These are phyloP conservation scores for Takakia lepidozioides DNA, from an alignment of 225 moss, liverwort and hornwort genomes.

Conservation along the genomic window DNA sequence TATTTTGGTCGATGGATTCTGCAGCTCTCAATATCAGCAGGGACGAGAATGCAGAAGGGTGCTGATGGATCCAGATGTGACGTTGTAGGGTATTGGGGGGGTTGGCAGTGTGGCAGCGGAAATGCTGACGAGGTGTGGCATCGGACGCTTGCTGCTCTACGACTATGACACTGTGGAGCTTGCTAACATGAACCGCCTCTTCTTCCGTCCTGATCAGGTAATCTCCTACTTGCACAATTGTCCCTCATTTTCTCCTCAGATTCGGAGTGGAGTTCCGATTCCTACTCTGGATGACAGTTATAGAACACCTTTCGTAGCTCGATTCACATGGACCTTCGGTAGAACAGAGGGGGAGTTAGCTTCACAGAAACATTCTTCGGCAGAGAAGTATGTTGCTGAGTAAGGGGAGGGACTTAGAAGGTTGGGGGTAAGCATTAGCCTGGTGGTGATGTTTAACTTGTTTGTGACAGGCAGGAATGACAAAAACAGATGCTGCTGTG, in stretches of 20 bases:
- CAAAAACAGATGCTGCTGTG: constrained; percentile 96
- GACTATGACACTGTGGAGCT: constrained; percentile 99
- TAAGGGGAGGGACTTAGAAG: too few species aligned
- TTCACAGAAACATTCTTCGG: too few species aligned
- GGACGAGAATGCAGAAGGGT: neutral
- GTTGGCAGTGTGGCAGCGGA: constrained; percentile 99
- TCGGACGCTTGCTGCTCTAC: constrained; percentile 89
- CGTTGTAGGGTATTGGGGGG: constrained; percentile 81
- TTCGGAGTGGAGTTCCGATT: too few species aligned
- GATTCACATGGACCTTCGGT: too few species aligned
- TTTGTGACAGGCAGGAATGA: constrained; percentile 77
- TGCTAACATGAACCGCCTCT: constrained; percentile 98
- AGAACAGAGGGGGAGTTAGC: too few species aligned
- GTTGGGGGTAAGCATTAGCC: too few species aligned
- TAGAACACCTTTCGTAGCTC: too few species aligned
- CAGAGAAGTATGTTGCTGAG: too few species aligned
- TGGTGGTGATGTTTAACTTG: too few species aligned
- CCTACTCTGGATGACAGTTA: too few species aligned
- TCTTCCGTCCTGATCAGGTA: constrained; percentile 97
- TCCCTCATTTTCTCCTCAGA: too few species aligned
- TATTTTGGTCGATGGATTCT: neutral
- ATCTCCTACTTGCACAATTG: too few species aligned
- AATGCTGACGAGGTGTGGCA: constrained; percentile 97
- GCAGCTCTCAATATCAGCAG: neutral
- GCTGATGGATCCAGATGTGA: neutral